Percentiles rank a stretch among this genome's conserved stretches.
Conservation (phyloP, 768 basidiomycete species). For the Lentinula sp. region DNA sequence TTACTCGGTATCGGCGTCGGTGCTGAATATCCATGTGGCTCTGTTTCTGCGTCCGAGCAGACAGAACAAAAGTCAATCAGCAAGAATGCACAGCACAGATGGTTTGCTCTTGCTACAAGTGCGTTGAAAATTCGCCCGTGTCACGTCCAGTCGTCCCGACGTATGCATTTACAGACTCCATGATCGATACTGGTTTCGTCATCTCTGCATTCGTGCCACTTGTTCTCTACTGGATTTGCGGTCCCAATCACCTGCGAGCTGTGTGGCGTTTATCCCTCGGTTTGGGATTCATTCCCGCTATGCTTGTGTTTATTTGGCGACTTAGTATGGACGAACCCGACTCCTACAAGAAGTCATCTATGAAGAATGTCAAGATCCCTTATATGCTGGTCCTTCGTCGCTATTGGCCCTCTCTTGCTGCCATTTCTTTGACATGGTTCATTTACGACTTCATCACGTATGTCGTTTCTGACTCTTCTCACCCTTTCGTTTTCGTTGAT, state of each 20-base stretch:
- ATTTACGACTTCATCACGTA: slow-evolving; percentile 78
- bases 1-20: slow-evolving; percentile 85
- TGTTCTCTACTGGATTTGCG: slow-evolving; percentile 82
- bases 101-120: slow-evolving; percentile 91
- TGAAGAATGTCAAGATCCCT: slow-evolving; percentile 70
- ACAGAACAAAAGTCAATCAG: slow-evolving; percentile 77
- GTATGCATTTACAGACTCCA: slow-evolving; percentile 43
- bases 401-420: slow-evolving; percentile 72
- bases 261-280: slow-evolving; percentile 88
- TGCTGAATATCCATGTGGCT: slow-evolving; percentile 88
- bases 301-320: slow-evolving; percentile 83
- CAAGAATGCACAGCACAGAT: slow-evolving; percentile 78
- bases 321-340: slow-evolving; percentile 77
- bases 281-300: slow-evolving; percentile 75
- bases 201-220: slow-evolving; percentile 76
- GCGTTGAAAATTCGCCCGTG: slow-evolving; percentile 16
- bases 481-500: neutral
- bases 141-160: neutral
- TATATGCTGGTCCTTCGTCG: slow-evolving; percentile 71
- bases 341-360: slow-evolving; percentile 69
- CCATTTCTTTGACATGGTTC: slow-evolving; percentile 80
- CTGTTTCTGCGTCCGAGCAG: slow-evolving; percentile 84
- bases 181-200: slow-evolving; percentile 86
- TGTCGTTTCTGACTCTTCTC: slow-evolving; percentile 16
- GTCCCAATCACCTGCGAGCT: slow-evolving; percentile 45